Conservation (phyloP, 257 asterid species). For the Haberlea rhodopensis region DNA sequence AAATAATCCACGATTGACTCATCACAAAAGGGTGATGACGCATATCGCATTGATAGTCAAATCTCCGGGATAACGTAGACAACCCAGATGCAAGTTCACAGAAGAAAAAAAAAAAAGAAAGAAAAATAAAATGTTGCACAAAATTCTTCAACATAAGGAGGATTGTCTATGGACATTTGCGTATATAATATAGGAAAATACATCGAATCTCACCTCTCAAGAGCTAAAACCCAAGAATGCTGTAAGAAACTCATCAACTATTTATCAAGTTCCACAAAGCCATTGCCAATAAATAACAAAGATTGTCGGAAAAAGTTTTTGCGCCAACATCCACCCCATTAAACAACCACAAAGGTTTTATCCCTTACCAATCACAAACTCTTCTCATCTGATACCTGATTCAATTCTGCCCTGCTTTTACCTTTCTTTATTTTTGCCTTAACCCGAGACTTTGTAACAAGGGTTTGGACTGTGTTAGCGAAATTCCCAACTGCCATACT, state of each 20-base stretch:
- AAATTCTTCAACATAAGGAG: neutral
- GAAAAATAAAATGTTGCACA: slow-evolving; percentile 19
- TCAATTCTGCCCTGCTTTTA: slow-evolving; percentile 68
- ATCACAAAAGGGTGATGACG: neutral
- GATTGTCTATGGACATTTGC: slow-evolving; percentile 3
- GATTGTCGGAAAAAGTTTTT: slow-evolving; percentile 22
- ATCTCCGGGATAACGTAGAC: neutral
- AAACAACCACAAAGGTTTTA: slow-evolving; percentile 17
- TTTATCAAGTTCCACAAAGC: slow-evolving; percentile 22
- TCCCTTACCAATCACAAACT: too few species aligned
- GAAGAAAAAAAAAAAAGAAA: too few species aligned
- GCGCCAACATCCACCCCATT: slow-evolving; percentile 16
- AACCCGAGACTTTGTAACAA: slow-evolving; percentile 71
- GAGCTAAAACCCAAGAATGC: slow-evolving; percentile 28
- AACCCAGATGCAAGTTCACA: slow-evolving; percentile 7
- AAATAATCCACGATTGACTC: neutral
- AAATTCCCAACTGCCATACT: slow-evolving; percentile 94
- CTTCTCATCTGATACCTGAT: slow-evolving; percentile 45
- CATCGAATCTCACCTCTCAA: slow-evolving; percentile 1
- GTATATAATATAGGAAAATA: slow-evolving; percentile 11
- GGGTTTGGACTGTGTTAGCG: slow-evolving; percentile 84
- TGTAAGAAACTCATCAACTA: slow-evolving; percentile 16
- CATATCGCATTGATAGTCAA: neutral
- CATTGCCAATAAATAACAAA: slow-evolving; percentile 3
- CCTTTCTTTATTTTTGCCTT: slow-evolving; percentile 78